Base-by-base conservation (phyloP, 805 yeast species). In the Blastobotrys americana region DNA sequence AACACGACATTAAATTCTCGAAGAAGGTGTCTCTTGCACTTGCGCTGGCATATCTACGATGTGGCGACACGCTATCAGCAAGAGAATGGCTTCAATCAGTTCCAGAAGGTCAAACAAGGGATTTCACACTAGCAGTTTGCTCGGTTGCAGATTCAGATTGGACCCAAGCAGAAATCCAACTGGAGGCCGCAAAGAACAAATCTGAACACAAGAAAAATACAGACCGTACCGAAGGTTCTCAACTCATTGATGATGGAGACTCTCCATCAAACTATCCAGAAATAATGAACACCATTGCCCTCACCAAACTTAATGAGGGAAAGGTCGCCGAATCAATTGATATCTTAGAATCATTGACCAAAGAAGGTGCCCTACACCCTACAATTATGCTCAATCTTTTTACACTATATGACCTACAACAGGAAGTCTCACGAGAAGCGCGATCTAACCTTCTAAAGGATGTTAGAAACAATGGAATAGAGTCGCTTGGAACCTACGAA, bases 11-110 rank as follows among this genome's bases (percentile, higher is more conserved):
- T 3, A 46, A 39, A 13, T 44, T 37, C 33, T 44, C 46, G 5
- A 37, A 21, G 3, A 19, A 35, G 27, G 45, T 47, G 2, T 49
- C 56, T 2, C 17, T 40, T 6, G 35, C 54, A 15, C 44, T 60
- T 4, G 58, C 57, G 3, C 42, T 59, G 21, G 45, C 50, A 13
- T 52, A 52, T 37, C 42, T 57, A 16, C 46, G 49, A 22, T 34
- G 58, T 5, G 67, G 67, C 17, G 63, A 63, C 44, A 54, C 64
- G 6, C 37, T 51, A 21, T 42, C 56, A 2, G 62, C 66, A 9
- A 49, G 56, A 3, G 54, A 55, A 28, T 60, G 65, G 67, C 39
- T 54, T 17, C 34, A 31, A 18, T 44, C 42, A 44, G 27, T 38
- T 2, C 35, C 42, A 13, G 39, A 37, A 22, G 22, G 20, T 6